Evolutionary conservation across 495 filamentous ascomycete species (phyloP), one percentile per base, ranked within the genome.

Genomic region (Aspergillus campestris): DNA sequence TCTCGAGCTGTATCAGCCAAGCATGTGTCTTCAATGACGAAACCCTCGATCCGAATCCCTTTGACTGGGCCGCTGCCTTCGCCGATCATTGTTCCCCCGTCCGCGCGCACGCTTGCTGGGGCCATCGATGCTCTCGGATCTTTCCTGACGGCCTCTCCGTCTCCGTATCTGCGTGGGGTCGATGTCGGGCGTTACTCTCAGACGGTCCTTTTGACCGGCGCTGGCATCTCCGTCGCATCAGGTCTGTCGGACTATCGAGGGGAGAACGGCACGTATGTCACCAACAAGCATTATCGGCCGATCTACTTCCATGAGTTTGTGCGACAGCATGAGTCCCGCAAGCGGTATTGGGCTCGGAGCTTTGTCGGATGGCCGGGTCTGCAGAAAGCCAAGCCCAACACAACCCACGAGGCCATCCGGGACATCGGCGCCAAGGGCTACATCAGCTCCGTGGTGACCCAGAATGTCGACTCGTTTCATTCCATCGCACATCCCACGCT

Each of bases 401-500:
- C 70, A 2, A 83, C 81, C 2, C 92, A 98, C 64, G 69, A 72
- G 52, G 89, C 92, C 5, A 76, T 96, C 28, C 69, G 75, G 33
- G 69, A 79, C 45, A 64, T 98, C 35, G 82, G 80, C 7, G 60
- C 75, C 15, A 72, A 88, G 56, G 91, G 88, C 0, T 59, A 87
- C 40, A 65, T 95, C 9, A 79, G 75, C 40, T 80, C 70, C 28
- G 86, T 95, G 28, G 79, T 98, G 51, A 98, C 92, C 34, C 92
- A 98, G 60, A 96, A 97, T 59, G 91, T 96, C 18, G 92, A 98
- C 62, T 95, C 89, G 5, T 92, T 96, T 60, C 91, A 98, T 64
- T 70, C 79, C 1, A 61, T 65, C 28, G 81, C 86, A 6, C 91
- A 96, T 62, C 87, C 91, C 3, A 58, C 75, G 1, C 62, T 91